These are phyloP conservation scores for Aegle marmelos DNA, from an alignment of 345 rosid species.

Conservation along the genomic window DNA sequence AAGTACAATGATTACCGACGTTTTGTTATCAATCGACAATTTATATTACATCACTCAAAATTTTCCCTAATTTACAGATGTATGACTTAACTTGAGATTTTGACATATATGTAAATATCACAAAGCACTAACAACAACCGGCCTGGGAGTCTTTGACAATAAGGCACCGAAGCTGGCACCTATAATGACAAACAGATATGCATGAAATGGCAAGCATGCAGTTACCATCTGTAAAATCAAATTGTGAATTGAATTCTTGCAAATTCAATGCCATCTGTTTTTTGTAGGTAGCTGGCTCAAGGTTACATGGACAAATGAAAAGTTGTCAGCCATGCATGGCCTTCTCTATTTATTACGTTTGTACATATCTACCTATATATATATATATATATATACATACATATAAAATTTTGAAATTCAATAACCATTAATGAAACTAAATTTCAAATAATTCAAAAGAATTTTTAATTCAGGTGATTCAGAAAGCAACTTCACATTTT, in stretches of 20 bases:
- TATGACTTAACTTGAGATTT: no score
- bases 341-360: no score
- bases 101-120: no score
- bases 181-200: background rate
- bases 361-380: background rate
- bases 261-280: conserved; percentile 1
- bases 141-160: no score
- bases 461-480: background rate
- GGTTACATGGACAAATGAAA: background rate
- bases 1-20: accelerated
- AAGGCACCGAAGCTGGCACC: no score
- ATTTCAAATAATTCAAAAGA: background rate
- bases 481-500: background rate
- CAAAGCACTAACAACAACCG: no score
- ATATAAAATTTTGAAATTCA: background rate
- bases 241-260: background rate
- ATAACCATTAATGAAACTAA: background rate
- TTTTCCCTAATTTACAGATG: no score
- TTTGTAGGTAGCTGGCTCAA: background rate
- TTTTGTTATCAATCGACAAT: no score
- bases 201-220: background rate
- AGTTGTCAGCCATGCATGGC: conserved; percentile 30
- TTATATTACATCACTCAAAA: no score
- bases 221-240: background rate
- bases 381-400: no score